phyloP scores from a whole-genome alignment of 2,329 filamentous ascomycete genomes.

The Aspergillus pseudoterreus region DNA sequence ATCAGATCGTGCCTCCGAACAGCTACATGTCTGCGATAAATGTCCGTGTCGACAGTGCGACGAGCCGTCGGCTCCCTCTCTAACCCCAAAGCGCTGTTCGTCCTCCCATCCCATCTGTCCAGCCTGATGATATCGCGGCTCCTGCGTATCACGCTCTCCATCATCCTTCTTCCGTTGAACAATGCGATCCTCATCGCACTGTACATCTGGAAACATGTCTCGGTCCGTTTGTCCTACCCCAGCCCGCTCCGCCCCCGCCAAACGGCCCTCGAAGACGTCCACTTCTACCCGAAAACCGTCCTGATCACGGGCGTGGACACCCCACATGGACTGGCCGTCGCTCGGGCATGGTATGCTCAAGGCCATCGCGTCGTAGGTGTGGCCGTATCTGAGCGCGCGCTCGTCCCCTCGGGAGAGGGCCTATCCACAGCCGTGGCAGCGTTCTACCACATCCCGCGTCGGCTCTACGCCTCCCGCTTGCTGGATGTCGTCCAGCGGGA shows the following conservation, averaged over 20 bases:
- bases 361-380: constrained; percentile 71
- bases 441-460: constrained; percentile 52
- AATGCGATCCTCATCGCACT: constrained; percentile 42
- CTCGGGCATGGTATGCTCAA: constrained; percentile 60
- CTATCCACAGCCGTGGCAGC: constrained; percentile 54
- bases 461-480: constrained; percentile 55
- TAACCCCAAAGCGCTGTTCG: constrained; percentile 7
- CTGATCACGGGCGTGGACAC: constrained; percentile 72
- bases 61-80: constrained; percentile 11
- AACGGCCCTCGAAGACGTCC: constrained; percentile 25
- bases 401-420: constrained; percentile 51
- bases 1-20: too few relatives aligned
- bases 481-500: constrained; percentile 59
- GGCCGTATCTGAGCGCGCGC: constrained; percentile 52
- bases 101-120: constrained; percentile 2
- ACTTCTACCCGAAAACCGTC: constrained; percentile 51
- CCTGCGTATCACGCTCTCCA: constrained; percentile 22
- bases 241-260: constrained; percentile 18
- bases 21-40: constrained; percentile 1
- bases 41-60: constrained; percentile 19
- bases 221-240: constrained; percentile 20
- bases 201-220: constrained; percentile 28
- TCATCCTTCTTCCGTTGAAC: constrained; percentile 47
- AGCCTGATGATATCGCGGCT: constrained; percentile 19
- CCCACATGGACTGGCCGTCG: constrained; percentile 65